Evolutionary conservation across 306 rosid species (phyloP), one percentile per base, ranked within the genome.

Genomic region (Inga leiocalycina): DNA sequence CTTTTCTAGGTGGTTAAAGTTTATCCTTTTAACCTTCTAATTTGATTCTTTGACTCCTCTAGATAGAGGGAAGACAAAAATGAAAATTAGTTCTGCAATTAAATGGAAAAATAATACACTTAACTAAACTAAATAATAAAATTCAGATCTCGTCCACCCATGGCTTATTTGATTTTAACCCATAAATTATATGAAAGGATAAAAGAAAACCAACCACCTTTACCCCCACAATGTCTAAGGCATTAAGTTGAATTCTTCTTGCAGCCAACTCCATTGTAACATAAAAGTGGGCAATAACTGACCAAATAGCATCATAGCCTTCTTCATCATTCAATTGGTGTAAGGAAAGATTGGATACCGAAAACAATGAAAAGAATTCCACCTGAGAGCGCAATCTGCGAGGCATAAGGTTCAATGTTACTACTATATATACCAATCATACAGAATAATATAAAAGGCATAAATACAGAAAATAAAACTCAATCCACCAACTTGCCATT

Each of bases 331-430:
- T 82, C 81, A 56, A 86, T 66, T 0, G 94, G 84, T 35, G 94
- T 82, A 62, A 92, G 92, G 87, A 84, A 89, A 30, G 97, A 92
- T 48, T 92, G 97, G 69, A 90, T 84, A 71, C 97, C 93, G n/a
- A 92, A 92, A 74, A 88, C 84, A 45, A 90, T 86, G 86, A 90
- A 90, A 24, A 92, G 90, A 87, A 92, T 49, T 72, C 93, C 94
- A 78, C 97, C 91, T 19, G 92, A 88, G 77, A 92, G 86, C 73
- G 94, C 92, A 85, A 92, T 91, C 93, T 92, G 88, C 74, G 79
- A 89, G 70, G 22, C 59, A 10, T n/a, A 24, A 69, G 27, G 57
- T 57, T 24, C 43, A 71, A 70, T 16, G 43, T 67, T 35, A 70
- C 20, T 35, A 48, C 8, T 5, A 39, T 5, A 10, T 67, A 41